Conservation (phyloP, 148 eudicot genomes). For the Silene conica region DNA sequence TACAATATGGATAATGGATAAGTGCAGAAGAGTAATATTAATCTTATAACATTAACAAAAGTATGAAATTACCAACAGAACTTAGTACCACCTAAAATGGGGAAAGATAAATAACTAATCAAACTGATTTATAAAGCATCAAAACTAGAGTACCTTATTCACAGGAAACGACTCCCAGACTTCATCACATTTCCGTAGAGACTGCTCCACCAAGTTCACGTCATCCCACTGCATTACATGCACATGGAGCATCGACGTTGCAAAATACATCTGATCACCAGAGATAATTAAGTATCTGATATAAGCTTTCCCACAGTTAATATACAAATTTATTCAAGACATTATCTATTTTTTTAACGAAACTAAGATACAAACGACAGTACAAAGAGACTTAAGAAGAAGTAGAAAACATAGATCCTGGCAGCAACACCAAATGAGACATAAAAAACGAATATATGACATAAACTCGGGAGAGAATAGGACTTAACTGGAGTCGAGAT, state of each 20-base stretch:
- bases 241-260: slow-evolving; percentile 85
- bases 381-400: background rate
- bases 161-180: slow-evolving; percentile 70
- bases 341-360: background rate
- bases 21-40: background rate
- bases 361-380: background rate
- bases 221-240: slow-evolving; percentile 91
- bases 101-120: background rate
- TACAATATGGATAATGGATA: background rate
- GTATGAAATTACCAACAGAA: slow-evolving; percentile 1
- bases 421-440: background rate
- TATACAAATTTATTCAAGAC: slow-evolving; percentile 2
- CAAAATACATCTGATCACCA: slow-evolving; percentile 81
- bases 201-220: slow-evolving; percentile 57
- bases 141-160: slow-evolving; percentile 56
- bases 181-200: slow-evolving; percentile 66
- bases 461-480: background rate
- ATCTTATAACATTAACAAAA: background rate
- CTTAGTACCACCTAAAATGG: background rate
- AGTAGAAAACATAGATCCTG: background rate
- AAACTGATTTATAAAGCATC: background rate
- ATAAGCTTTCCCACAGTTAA: slow-evolving; percentile 2
- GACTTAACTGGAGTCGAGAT: background rate
- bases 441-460: background rate
- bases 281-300: slow-evolving; percentile 8